phyloP scores from a whole-genome alignment of 371 early-diverging fungal species.

The Coemansia sp. region DNA sequence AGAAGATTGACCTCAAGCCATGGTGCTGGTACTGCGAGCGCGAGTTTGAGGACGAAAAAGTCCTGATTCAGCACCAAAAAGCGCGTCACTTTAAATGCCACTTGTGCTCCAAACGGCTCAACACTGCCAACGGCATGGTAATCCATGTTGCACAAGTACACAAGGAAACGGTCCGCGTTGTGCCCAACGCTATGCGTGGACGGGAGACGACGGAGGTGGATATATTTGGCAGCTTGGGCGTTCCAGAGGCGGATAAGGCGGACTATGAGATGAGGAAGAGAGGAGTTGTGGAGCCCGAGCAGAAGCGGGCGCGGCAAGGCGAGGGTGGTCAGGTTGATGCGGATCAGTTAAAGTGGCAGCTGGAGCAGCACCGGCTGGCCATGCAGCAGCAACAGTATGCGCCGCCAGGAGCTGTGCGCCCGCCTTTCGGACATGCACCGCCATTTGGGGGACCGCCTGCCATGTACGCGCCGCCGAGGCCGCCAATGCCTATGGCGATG shows the following conservation, averaged over 20 bases:
- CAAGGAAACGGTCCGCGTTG: slow-evolving; percentile 73
- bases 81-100: slow-evolving; percentile 93
- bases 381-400: slow-evolving; percentile 31
- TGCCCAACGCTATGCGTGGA: slow-evolving; percentile 84
- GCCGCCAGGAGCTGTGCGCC: background rate
- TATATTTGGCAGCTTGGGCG: slow-evolving; percentile 94
- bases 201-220: slow-evolving; percentile 84
- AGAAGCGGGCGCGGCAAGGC: slow-evolving; percentile 7
- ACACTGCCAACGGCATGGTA: slow-evolving; percentile 88
- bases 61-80: slow-evolving; percentile 88
- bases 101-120: slow-evolving; percentile 79
- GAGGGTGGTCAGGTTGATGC: slow-evolving; percentile 9
- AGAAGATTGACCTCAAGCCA: slow-evolving; percentile 64
- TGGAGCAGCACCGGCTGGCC: slow-evolving; percentile 43
- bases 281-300: slow-evolving; percentile 20
- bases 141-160: slow-evolving; percentile 92
- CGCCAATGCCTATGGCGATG: slow-evolving; percentile 3
- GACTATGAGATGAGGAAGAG: slow-evolving; percentile 60
- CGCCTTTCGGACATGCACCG: background rate
- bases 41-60: slow-evolving; percentile 94
- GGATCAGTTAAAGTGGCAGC: slow-evolving; percentile 35
- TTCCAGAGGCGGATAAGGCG: slow-evolving; percentile 78
- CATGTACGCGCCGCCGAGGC: slow-evolving; percentile 9
- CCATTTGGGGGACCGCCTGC: background rate
- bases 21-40: slow-evolving; percentile 96